phyloP scores from a whole-genome alignment of 805 yeast genomes.

The Yarrowia osloensis region DNA sequence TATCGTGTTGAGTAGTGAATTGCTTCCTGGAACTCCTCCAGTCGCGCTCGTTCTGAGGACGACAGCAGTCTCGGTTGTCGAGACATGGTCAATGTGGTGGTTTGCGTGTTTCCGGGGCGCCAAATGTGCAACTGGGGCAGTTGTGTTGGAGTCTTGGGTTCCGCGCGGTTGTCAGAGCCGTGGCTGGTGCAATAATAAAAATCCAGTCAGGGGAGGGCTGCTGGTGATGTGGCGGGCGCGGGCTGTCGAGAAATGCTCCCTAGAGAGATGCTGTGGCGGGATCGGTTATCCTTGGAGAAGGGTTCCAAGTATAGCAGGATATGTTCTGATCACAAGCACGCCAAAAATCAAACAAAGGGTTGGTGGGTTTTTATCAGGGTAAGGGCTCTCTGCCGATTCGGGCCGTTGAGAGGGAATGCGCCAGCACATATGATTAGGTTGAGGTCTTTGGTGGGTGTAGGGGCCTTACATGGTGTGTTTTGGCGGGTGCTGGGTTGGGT shows the following conservation, averaged over 20 bases:
- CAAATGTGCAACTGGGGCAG: background rate
- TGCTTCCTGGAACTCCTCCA: constrained; percentile 87
- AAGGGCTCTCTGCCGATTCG: background rate
- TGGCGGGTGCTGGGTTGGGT: too few relatives aligned
- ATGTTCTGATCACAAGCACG: constrained; percentile 26
- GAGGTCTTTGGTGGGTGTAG: background rate
- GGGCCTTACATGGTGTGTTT: background rate
- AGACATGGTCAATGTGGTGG: background rate
- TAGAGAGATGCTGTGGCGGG: background rate
- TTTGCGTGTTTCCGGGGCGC: background rate
- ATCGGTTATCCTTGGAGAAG: background rate
- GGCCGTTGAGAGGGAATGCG: constrained; percentile 16
- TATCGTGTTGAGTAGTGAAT: constrained; percentile 94
- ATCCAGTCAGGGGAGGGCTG: background rate
- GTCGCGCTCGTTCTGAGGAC: constrained; percentile 79
- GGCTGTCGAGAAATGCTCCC: background rate
- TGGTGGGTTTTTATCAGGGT: constrained; percentile 22
- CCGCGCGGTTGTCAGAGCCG: background rate
- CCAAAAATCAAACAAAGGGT: constrained; percentile 20
- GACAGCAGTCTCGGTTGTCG: constrained; percentile 62
- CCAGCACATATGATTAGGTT: constrained; percentile 22
- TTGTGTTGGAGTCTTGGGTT: background rate
- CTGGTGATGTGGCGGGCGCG: background rate
- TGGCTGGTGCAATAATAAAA: background rate
- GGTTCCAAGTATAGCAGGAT: constrained; percentile 11